phyloP scores from a whole-genome alignment of 805 yeast species.

The Candida sakaeoensis region DNA sequence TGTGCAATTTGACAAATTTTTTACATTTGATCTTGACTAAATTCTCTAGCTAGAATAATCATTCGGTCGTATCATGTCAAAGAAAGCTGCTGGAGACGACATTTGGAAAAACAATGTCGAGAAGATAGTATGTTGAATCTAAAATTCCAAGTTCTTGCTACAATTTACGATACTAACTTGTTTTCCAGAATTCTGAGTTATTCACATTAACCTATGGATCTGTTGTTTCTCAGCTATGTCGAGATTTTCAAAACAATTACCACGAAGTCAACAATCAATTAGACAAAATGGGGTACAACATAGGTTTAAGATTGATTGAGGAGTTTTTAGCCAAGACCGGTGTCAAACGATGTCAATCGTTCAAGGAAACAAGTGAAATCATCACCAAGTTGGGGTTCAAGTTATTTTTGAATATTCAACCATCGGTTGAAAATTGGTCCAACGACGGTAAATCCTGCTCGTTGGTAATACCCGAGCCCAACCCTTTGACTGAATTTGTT shows the following conservation, averaged over 20 bases:
- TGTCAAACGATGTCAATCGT: slow-evolving; percentile 72
- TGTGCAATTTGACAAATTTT: neutral
- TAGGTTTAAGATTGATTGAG: slow-evolving; percentile 86
- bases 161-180: slow-evolving; percentile 12
- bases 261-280: slow-evolving; percentile 75
- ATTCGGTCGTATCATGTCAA: slow-evolving; percentile 17
- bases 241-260: slow-evolving; percentile 76
- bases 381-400: slow-evolving; percentile 86
- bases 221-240: slow-evolving; percentile 84
- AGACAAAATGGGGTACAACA: slow-evolving; percentile 92
- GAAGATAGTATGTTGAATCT: slow-evolving; percentile 59
- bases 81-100: slow-evolving; percentile 61
- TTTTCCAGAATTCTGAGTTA: slow-evolving; percentile 79
- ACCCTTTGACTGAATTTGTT: slow-evolving; percentile 92
- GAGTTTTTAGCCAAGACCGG: slow-evolving; percentile 89
- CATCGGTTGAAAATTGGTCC: slow-evolving; percentile 73
- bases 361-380: slow-evolving; percentile 85
- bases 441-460: slow-evolving; percentile 71
- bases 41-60: neutral
- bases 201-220: slow-evolving; percentile 95
- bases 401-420: slow-evolving; percentile 79
- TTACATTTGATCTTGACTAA: neutral
- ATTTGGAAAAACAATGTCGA: slow-evolving; percentile 87
- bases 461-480: slow-evolving; percentile 63
- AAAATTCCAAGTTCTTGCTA: too few relatives aligned